Evolutionary conservation across 352 stramenopile species (phyloP), one percentile per base, ranked within the genome.

Genomic region (Globisporangium parvum): DNA sequence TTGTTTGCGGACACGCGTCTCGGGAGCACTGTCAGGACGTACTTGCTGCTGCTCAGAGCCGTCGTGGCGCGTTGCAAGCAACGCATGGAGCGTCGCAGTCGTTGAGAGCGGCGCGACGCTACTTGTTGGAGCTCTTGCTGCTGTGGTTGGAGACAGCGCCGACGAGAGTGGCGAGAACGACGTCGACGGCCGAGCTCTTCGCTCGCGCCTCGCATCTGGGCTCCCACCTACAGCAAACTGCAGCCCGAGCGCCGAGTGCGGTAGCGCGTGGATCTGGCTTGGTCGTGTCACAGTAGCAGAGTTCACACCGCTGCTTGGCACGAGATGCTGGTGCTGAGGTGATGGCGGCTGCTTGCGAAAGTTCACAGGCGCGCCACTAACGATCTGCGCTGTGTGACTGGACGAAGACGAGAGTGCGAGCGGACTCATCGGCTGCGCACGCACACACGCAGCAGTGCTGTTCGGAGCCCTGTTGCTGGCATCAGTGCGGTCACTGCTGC

Each of bases 311-410:
- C 1, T n/a, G 11, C 11, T 18, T 45, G 40, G 11, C 20, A 18
- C 20, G 11, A 39, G 33, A 39, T 12, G 14, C 33, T 9, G 33
- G 33, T 56, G 45, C 23, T 49, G 49, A 0, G 18, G 50, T 23
- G 47, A 24, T 15, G 35, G 28, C 42, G 39, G 23, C 41, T 51
- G 41, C 24, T 57, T 63, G 28, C 50, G 49, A 15, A 63, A 52
- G 45, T 53, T 53, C 39, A 63, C 49, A 6, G 50, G 57, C 11
- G 57, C 57, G n/a, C 31, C 41, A 20, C 40, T 45, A 12, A 63
- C 42, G 44, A 63, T 46, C 40, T 63, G 57, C 20, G 37, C 1
- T 17, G 41, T 51, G 45, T 18, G 44, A n/a, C n/a, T n/a, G n/a
- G n/a, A n/a, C n/a, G n/a, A n/a, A n/a, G n/a, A n/a, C n/a, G n/a